These are phyloP conservation scores for Rhodotorula paludigena DNA, from an alignment of 768 basidiomycete species.

Conservation along the genomic window DNA sequence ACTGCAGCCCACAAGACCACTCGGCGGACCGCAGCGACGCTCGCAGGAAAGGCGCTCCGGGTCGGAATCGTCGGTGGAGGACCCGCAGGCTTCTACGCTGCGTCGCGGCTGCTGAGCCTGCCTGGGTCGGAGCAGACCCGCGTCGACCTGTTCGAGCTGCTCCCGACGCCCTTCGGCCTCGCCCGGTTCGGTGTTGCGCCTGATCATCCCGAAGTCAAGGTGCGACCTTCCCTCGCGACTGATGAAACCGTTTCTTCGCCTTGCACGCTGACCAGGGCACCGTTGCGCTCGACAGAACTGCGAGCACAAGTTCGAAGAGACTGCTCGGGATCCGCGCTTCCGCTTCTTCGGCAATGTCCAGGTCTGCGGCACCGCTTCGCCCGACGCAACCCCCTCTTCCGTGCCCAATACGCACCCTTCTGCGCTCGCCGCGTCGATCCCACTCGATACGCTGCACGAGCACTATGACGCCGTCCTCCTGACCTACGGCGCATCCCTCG, in stretches of 20 bases:
- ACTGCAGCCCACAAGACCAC: background rate
- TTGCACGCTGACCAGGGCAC: background rate
- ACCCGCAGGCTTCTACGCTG: conserved; percentile 94
- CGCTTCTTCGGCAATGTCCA: conserved; percentile 84
- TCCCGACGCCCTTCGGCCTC: conserved; percentile 91
- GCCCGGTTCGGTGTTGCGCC: conserved; percentile 96
- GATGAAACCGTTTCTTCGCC: conserved; percentile 1
- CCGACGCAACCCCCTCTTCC: conserved; percentile 50
- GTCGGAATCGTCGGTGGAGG: conserved; percentile 88
- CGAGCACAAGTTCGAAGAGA: conserved; percentile 84
- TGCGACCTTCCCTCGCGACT: conserved; percentile 40
- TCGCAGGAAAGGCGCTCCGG: background rate
- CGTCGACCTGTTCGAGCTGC: conserved; percentile 83
- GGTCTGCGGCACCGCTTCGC: conserved; percentile 38
- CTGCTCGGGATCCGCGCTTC: conserved; percentile 73
- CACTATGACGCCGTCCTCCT: conserved; percentile 83
- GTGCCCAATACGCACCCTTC: conserved; percentile 48
- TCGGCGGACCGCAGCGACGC: background rate
- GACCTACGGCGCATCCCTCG: conserved; percentile 73
- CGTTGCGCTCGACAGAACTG: conserved; percentile 63
- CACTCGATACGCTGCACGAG: conserved; percentile 58
- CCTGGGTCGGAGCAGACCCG: conserved; percentile 48
- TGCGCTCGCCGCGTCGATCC: conserved; percentile 49
- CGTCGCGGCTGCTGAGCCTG: conserved; percentile 64
- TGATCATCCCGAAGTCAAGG: conserved; percentile 98